A percentile compares a stretch with the other conserved stretches of the same genome.
Conservation (phyloP, 139 green algal genomes). For the Protoeuglena noctilucae region DNA sequence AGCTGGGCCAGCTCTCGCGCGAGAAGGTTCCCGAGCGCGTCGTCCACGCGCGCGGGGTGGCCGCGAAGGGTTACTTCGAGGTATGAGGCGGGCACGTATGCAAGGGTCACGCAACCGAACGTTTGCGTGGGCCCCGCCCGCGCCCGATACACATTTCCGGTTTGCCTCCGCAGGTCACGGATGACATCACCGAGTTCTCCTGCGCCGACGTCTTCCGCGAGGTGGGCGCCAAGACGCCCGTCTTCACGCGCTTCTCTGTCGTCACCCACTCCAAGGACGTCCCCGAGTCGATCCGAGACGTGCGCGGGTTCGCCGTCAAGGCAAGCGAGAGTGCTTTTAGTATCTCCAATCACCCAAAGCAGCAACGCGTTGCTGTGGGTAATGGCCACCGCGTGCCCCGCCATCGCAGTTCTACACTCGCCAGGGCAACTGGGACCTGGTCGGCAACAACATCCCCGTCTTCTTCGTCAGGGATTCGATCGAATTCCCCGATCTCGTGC, state of each 20-base stretch:
- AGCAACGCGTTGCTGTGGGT: no score
- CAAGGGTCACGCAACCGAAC: no score
- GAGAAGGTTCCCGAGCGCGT: conserved; percentile 27
- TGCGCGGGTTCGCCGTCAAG: conserved; percentile 88
- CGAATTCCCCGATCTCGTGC: conserved; percentile 93
- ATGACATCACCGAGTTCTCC: conserved; percentile 82
- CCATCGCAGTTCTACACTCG: conserved; percentile 82
- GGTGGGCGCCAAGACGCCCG: conserved; percentile 77
- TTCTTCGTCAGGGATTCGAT: conserved; percentile 90
- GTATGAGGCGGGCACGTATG: conserved; percentile 2
- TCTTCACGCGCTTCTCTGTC: conserved; percentile 84
- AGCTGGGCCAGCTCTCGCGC: conserved; percentile 19
- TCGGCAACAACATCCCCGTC: conserved; percentile 86
- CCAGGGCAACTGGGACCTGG: conserved; percentile 77
- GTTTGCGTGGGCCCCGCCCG: no score
- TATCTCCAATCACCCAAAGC: no score
- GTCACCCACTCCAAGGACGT: conserved; percentile 70
- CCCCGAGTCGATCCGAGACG: conserved; percentile 81
- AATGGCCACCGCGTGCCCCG: no score
- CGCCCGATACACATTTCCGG: no score
- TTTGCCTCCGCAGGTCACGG: conserved; percentile 71
- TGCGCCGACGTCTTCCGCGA: conserved; percentile 84
- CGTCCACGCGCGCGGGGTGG: conserved; percentile 14
- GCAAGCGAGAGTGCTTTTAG: no score
- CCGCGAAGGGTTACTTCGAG: conserved; percentile 18